Base-by-base conservation (phyloP, 208 protist species). In the Leishmania tarentolae region DNA sequence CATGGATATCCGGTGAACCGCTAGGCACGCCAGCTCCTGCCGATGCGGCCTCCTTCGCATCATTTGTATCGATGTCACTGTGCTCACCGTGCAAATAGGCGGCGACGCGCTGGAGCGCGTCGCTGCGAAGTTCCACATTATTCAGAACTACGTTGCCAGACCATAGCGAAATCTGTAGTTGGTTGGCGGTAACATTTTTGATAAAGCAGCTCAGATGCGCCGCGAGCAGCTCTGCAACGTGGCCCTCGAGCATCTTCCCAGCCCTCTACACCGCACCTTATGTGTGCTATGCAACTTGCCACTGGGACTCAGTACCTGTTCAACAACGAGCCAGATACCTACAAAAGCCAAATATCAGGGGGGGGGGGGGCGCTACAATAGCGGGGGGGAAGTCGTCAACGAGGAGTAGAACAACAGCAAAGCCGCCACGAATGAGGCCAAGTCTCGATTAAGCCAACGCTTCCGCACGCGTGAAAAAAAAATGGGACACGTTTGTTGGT, bases 161-260 rank as follows among this genome's bases (percentile, higher is more conserved):
- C 92, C 94, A 97, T 40, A 97, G 78, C 0, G 94, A 97, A 15
- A 96, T 65, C 52, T 88, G 86, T 24, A 97, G 84, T 70, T 96
- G 90, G 57, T 92, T 91, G 37, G 93, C 91, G 81, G 92, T 95
- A 0, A 94, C 81, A 56, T 95, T 86, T 35, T 90, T 78, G 47
- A 97, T 91, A 75, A 96, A 97, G 50, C 87, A 79, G 47, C 89
- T 88, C 11, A 97, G 87, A 57, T 94, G 82, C 17, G 74, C 79
- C 35, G 90, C 94, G 13, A 97, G 80, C 15, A 94, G 65, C 52
- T 87, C 86, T 2, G 94, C 89, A 37, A 96, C 78, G 63, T 93
- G 92, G 73, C 89, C 92, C 76, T 96, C 92, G 8, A 96, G 82
- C 94, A 97, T 96, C n/a, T 35, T 76, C 66, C 4, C 31, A 53